A percentile compares a stretch with the other conserved stretches of the same genome.
phyloP scores from a whole-genome alignment of 768 basidiomycete species.

The Polyporus arcularius region DNA sequence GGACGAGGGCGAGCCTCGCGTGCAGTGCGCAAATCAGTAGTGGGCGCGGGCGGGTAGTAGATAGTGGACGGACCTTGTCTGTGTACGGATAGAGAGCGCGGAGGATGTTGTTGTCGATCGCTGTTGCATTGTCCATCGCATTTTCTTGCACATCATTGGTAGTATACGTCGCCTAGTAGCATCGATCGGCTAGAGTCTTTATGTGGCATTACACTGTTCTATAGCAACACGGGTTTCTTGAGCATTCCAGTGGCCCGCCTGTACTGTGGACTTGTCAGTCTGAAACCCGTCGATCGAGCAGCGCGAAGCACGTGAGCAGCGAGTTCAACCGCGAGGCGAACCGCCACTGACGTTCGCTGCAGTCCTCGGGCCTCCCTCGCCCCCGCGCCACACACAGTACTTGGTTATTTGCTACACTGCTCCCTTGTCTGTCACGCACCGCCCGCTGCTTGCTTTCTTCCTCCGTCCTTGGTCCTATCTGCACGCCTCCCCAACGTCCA shows the following conservation, averaged over 20 bases:
- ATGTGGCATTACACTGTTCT: constrained; percentile 20
- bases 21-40: constrained; percentile 94
- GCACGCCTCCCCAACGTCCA: not conserved
- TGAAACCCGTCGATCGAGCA: not conserved
- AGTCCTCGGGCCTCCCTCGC: not conserved
- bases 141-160: constrained; percentile 14
- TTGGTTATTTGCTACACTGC: not conserved
- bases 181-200: constrained; percentile 12
- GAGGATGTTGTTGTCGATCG: constrained; percentile 7
- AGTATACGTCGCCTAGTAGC: constrained; percentile 21
- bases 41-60: not conserved
- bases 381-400: not conserved
- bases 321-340: constrained; percentile 7
- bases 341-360: constrained; percentile 1
- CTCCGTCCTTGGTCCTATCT: not conserved
- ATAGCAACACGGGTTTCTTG: constrained; percentile 11
- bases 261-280: not conserved
- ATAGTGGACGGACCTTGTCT: not conserved
- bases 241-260: not conserved
- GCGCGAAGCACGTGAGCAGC: constrained; percentile 10
- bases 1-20: constrained; percentile 80
- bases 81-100: constrained; percentile 4
- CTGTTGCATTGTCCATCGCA: constrained; percentile 20
- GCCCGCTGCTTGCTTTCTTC: not conserved
- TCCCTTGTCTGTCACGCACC: not conserved